Evolutionary conservation across 768 basidiomycete species (phyloP).

Genomic region (Mycena crocata): DNA sequence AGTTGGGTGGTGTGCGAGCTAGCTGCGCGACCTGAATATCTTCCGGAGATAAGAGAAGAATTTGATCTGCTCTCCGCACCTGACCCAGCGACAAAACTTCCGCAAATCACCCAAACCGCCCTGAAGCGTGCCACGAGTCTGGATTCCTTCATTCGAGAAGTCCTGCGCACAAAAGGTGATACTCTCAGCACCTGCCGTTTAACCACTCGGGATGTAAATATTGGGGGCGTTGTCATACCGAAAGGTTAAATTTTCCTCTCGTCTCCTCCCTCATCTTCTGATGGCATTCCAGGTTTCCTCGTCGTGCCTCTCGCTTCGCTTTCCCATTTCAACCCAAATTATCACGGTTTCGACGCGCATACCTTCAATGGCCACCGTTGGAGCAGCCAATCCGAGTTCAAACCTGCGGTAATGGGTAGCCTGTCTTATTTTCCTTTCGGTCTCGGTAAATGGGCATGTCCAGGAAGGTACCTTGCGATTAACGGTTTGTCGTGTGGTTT

Average conservation of each 20-base stretch:
- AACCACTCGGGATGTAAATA: neutral
- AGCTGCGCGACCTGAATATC: neutral
- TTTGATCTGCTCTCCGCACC: neutral
- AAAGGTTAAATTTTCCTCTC: neutral
- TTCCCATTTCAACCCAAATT: neutral
- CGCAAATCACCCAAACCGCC: neutral
- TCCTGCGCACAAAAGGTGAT: neutral
- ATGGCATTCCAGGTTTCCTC: neutral
- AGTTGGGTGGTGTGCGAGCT: neutral
- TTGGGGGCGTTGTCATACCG: neutral
- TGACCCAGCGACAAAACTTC: neutral
- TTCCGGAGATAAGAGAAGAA: neutral
- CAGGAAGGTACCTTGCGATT: neutral
- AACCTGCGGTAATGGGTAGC: neutral
- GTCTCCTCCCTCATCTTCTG: neutral
- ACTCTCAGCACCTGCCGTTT: neutral
- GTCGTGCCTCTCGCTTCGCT: neutral
- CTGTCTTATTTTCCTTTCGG: neutral
- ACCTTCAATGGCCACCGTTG: neutral
- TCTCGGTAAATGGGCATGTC: neutral
- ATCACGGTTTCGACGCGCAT: neutral
- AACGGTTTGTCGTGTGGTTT: neutral
- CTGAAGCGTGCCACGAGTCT: neutral
- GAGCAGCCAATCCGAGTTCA: neutral
- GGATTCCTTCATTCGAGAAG: neutral